phyloP scores from a whole-genome alignment of 2,329 filamentous ascomycete species.

The Helminthosporium solani region DNA sequence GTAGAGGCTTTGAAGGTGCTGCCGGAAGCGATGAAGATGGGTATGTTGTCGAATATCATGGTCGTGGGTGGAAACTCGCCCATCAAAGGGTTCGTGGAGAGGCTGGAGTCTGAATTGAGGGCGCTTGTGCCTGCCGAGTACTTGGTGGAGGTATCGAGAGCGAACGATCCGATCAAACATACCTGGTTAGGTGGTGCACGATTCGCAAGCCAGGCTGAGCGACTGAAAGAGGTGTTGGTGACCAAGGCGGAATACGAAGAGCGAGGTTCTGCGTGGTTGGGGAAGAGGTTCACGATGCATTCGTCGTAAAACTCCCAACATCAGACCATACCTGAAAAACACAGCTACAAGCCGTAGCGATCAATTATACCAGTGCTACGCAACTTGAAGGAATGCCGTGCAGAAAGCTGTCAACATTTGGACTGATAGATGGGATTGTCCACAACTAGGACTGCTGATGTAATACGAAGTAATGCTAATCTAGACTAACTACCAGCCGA shows the following conservation, averaged over 20 bases:
- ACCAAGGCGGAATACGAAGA: constrained; percentile 91
- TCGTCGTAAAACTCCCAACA: no score
- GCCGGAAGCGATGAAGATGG: constrained; percentile 80
- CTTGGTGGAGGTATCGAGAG: constrained; percentile 37
- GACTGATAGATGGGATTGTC: no score
- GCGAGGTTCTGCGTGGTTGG: constrained; percentile 71
- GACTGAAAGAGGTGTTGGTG: constrained; percentile 67
- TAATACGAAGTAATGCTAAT: constrained; percentile 24
- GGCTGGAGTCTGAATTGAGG: constrained; percentile 72
- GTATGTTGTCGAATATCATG: constrained; percentile 80
- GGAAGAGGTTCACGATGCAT: constrained; percentile 74
- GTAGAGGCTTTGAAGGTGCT: constrained; percentile 73
- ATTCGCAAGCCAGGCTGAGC: constrained; percentile 67
- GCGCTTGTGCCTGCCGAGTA: constrained; percentile 46
- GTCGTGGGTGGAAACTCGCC: constrained; percentile 84
- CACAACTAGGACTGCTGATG: no score
- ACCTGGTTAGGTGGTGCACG: constrained; percentile 85
- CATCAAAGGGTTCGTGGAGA: constrained; percentile 77
- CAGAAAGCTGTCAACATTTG: not conserved
- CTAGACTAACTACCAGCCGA: constrained; percentile 13
- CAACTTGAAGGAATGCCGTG: not conserved
- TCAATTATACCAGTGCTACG: no score
- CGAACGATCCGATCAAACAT: constrained; percentile 77
- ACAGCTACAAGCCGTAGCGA: no score
- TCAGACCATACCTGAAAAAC: no score